These are phyloP conservation scores for Lasiodiplodia gonubiensis DNA, from an alignment of 2,329 filamentous ascomycete species.

Conservation along the genomic window DNA sequence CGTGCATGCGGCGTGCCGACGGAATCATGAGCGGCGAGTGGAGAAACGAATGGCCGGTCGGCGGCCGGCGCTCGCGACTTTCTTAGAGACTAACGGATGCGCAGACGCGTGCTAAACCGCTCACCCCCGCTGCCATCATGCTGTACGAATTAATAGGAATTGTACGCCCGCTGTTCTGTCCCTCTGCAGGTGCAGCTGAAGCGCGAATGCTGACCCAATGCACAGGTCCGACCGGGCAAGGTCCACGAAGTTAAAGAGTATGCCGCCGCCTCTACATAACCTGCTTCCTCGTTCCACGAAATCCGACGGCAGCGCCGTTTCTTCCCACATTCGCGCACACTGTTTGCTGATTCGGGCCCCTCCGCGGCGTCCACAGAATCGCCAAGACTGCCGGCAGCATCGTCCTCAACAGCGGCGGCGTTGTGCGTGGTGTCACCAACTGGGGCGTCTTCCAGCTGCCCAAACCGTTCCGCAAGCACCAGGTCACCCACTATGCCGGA, in stretches of 20 bases:
- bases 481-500: slow-evolving; percentile 80
- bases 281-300: slow-evolving; percentile 20
- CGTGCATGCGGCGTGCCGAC: not conserved
- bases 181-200: not conserved
- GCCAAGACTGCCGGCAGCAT: slow-evolving; percentile 82
- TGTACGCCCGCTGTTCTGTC: slow-evolving; percentile 61
- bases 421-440: slow-evolving; percentile 90
- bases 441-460: slow-evolving; percentile 94
- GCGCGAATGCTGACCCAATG: not conserved
- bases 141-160: slow-evolving; percentile 97
- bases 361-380: slow-evolving; percentile 65
- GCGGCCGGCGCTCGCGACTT: slow-evolving; percentile 1
- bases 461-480: slow-evolving; percentile 76
- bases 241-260: slow-evolving; percentile 95
- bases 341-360: not conserved
- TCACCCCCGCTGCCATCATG: slow-evolving; percentile 60
- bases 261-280: slow-evolving; percentile 43
- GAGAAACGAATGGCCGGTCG: slow-evolving; percentile 10
- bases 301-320: not conserved
- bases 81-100: slow-evolving; percentile 10
- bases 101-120: not conserved
- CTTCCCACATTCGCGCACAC: not conserved
- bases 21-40: not conserved
- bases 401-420: slow-evolving; percentile 82
- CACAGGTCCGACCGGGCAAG: slow-evolving; percentile 87